Base-by-base conservation (phyloP, 2,329 filamentous ascomycete genomes). In the Verticillium alfalfae region DNA sequence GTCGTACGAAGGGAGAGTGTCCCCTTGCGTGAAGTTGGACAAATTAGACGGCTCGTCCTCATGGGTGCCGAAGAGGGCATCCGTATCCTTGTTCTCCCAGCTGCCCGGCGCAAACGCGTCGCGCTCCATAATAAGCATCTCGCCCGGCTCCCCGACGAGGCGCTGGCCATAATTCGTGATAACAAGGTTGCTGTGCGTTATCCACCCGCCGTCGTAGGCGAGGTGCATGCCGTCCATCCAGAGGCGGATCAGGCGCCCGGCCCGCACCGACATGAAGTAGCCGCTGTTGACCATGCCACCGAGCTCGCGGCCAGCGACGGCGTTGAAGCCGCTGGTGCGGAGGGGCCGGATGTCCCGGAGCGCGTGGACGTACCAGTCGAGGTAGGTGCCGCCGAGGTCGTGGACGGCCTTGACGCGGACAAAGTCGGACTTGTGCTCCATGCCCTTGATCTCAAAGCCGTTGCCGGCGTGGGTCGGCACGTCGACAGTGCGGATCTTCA, bases 161-260 rank as follows among this genome's bases (percentile, higher is more conserved):
- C 78, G 77, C 67, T 88, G 88, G 13, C 76, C 66, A 12, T 71
- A 36, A 9, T 41, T 34, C 5, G 69, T 71, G 10, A 73, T 61
- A 9, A 67, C 63, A 5, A 39, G 54, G 63, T 72, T 70, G 62
- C 67, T 68, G 57, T 72, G 70, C 1, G 69, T 69, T n/a, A 63
- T 68, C 69, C 69, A 73, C 5, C 58, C 57, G 9, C 70, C 69
- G 37, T 69, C 62, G 62, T 69, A 74, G 16, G 66, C 69, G 2
- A 65, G 34, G 63, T 72, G 65, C 69, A 70, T 70, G 26, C 45
- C 55, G 16, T 67, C 62, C 61, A 61, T 64, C 68, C 69, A 71
- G 3, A 58, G 56, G 31, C 16, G 56, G 8, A 67, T 57, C 66
- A 69, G 60, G 10, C 55, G 62, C 2, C 65, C 64, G 13, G 58